These are phyloP conservation scores for Pluteus cervinus DNA, from an alignment of 768 basidiomycete genomes.

Conservation along the genomic window DNA sequence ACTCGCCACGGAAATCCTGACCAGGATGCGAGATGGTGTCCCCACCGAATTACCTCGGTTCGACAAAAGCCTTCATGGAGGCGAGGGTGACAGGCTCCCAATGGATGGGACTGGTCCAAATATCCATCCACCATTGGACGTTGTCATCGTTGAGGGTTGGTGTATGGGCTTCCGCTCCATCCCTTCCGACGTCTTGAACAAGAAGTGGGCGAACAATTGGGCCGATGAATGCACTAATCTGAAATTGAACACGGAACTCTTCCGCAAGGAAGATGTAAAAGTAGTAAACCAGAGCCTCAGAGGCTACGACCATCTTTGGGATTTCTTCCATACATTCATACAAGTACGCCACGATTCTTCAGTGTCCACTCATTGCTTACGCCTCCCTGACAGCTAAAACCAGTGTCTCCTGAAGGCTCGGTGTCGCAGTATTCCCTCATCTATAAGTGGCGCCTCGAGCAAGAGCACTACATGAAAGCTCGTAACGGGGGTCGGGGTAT, in stretches of 20 bases:
- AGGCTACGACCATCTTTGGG: slow-evolving; percentile 64
- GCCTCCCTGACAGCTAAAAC: slow-evolving; percentile 21
- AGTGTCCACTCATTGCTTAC: background rate
- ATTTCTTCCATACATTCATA: slow-evolving; percentile 64
- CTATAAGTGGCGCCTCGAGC: slow-evolving; percentile 85
- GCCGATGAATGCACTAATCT: slow-evolving; percentile 29
- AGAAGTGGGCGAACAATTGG: slow-evolving; percentile 47
- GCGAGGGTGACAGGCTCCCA: slow-evolving; percentile 77
- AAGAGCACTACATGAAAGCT: slow-evolving; percentile 87
- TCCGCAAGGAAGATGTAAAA: slow-evolving; percentile 46
- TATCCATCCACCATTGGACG: slow-evolving; percentile 48
- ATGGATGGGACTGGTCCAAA: slow-evolving; percentile 32
- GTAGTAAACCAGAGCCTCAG: slow-evolving; percentile 59
- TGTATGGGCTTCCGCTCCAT: slow-evolving; percentile 83
- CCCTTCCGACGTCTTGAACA: slow-evolving; percentile 38
- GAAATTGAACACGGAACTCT: slow-evolving; percentile 29
- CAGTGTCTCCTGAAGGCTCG: slow-evolving; percentile 16
- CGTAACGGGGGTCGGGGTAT: slow-evolving; percentile 83
- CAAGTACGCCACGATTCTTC: slow-evolving; percentile 43
- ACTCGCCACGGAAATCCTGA: slow-evolving; percentile 53
- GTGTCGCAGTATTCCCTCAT: slow-evolving; percentile 44
- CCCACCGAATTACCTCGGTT: slow-evolving; percentile 68
- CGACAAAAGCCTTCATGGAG: slow-evolving; percentile 78
- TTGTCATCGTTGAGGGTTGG: slow-evolving; percentile 96
- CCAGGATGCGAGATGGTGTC: slow-evolving; percentile 39